Base-by-base conservation (phyloP, 306 rosid species). In the Urtica urens region DNA sequence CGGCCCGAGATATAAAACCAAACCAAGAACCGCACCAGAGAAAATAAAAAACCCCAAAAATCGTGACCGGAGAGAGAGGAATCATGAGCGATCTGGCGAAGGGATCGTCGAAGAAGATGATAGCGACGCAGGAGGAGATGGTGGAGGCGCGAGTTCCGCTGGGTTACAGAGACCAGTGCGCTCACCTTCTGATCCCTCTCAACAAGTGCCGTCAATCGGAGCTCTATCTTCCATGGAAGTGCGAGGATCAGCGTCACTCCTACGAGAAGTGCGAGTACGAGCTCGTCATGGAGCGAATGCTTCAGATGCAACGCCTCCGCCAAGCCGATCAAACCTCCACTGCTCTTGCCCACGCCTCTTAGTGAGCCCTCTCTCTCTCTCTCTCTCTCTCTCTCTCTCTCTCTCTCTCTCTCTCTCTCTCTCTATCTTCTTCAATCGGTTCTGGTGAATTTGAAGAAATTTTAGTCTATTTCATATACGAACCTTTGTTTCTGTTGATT, bases 41-140 rank as follows among this genome's bases (percentile, higher is more conserved):
- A 7, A 1, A 16, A 39, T 1, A 3, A n/a, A 3, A 39, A 39
- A 16, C 1, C n/a, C n/a, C n/a, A 28, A 28, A 28, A 28, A 28
- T 4, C n/a, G 39, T 15, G 14, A 68, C 26, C 40, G 45, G 30
- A 26, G 40, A 23, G 58, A 22, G 33, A 28, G 5, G 14, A 9
- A 53, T 24, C 14, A 73, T 79, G 96, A 88, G 80, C n/a, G n/a
- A n/a, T n/a, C n/a, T n/a, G 23, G 71, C 70, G 3, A 70, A 70
- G 29, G 95, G 94, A 3, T 81, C 94, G 31, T 77, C 95, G 71
- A 84, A 90, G 87, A 79, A 81, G 90, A 90, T 84, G 97, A 84
- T 90, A 31, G 97, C 95, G 24, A 81, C 95, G 17, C 95, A 82
- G 67, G 90, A 63, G 23, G 95, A 90, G 63, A 85, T 90, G 99